Evolutionary conservation across 2,329 filamentous ascomycete species (phyloP).

Genomic region (Bipolaris victoriae): DNA sequence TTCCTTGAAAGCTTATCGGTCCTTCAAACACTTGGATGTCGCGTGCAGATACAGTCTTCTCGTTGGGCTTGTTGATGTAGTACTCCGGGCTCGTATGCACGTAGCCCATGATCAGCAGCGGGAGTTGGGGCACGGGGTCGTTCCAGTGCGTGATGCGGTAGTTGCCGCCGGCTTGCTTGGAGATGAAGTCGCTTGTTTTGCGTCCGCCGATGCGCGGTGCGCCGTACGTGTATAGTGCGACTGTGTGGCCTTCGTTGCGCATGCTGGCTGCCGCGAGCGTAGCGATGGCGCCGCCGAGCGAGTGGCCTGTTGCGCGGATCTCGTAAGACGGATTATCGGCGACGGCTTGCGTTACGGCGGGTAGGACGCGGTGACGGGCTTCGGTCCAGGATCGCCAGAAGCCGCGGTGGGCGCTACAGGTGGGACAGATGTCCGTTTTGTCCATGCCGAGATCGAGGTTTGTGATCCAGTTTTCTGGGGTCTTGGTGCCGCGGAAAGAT

Average conservation of each 20-base stretch:
- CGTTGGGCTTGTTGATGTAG: slow-evolving; percentile 50
- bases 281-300: slow-evolving; percentile 70
- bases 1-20: slow-evolving; percentile 35
- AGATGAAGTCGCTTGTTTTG: slow-evolving; percentile 63
- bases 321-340: slow-evolving; percentile 59
- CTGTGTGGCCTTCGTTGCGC: slow-evolving; percentile 31
- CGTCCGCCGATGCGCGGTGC: slow-evolving; percentile 70
- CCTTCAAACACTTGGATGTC: slow-evolving; percentile 38
- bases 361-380: slow-evolving; percentile 52
- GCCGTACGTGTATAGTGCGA: slow-evolving; percentile 64
- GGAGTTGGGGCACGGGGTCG: slow-evolving; percentile 72
- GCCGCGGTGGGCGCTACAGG: slow-evolving; percentile 64
- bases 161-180: slow-evolving; percentile 59
- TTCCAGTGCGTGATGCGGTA: slow-evolving; percentile 71
- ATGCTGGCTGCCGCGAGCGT: slow-evolving; percentile 64
- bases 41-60: slow-evolving; percentile 19
- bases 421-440: slow-evolving; percentile 51
- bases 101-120: slow-evolving; percentile 66
- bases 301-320: slow-evolving; percentile 69
- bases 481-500: slow-evolving; percentile 64
- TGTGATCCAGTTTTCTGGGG: slow-evolving; percentile 67
- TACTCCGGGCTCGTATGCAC: slow-evolving; percentile 73
- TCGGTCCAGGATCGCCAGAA: slow-evolving; percentile 66
- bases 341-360: slow-evolving; percentile 54
- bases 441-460: slow-evolving; percentile 56